Percentiles rank a stretch among this genome's conserved stretches.
Conservation (phyloP, 2,329 filamentous ascomycete genomes). For the Ceratocystis diversiconidia region DNA sequence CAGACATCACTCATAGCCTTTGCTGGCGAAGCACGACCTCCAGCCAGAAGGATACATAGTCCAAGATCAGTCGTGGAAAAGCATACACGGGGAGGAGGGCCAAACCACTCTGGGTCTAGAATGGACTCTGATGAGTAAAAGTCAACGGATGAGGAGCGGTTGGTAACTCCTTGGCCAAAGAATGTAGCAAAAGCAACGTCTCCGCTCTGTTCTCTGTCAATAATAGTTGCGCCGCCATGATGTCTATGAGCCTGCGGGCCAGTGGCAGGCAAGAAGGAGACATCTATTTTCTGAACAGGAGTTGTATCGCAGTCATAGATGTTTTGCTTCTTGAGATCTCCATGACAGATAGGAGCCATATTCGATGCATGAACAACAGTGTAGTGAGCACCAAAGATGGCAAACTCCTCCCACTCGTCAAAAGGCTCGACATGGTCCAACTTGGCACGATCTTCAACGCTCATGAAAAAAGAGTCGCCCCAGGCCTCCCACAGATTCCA, state of each 20-base stretch:
- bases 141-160: constrained; percentile 4
- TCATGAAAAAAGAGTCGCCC: constrained; percentile 54
- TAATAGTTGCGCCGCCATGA: constrained; percentile 6
- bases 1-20: constrained; percentile 60
- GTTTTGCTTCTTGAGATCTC: background rate
- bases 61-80: constrained; percentile 59
- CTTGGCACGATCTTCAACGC: constrained; percentile 39
- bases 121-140: background rate
- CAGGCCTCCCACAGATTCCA: constrained; percentile 73
- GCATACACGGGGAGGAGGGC: constrained; percentile 47
- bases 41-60: constrained; percentile 47
- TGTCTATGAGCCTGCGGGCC: constrained; percentile 2
- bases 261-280: background rate
- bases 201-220: background rate
- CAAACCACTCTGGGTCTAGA: constrained; percentile 17
- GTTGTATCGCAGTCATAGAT: background rate
- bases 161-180: constrained; percentile 17
- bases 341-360: background rate
- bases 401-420: constrained; percentile 93
- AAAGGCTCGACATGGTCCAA: constrained; percentile 68
- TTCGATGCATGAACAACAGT: constrained; percentile 52
- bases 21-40: constrained; percentile 66
- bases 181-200: constrained; percentile 16
- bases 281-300: background rate
- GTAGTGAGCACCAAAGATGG: constrained; percentile 72